Evolutionary conservation across 352 stramenopile genomes (phyloP), one percentile per base, ranked within the genome.

Genomic region (Blastocystis sp.): DNA sequence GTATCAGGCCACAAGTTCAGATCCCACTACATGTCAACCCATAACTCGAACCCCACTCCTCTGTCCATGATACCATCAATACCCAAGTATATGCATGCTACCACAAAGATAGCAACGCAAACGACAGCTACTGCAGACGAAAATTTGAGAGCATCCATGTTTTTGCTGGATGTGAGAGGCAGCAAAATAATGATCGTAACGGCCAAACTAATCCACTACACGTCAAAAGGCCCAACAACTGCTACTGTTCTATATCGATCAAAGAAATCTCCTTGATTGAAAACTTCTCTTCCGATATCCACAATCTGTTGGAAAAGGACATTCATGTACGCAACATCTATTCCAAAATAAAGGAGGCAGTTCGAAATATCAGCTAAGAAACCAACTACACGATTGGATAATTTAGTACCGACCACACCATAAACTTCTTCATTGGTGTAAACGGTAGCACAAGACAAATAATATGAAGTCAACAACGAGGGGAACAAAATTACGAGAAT

Each of bases 311-410:
- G 37, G 50, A 84, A 84, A 15, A 84, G 50, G 9, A 84, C 73
- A 45, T 47, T 84, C 73, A 84, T 84, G 56, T 84, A 84, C 2
- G 73, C 73, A 39, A 84, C 20, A 45, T 84, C 73, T 29, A 84
- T 84, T 66, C 73, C 73, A 29, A 84, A 84, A n/a, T 84, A 47
- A 15, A 84, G 73, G 3, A 84, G 53, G 45, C 64, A n/a, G 6
- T 66, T 50, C 20, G 73, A 68, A 41, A 84, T 50, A 43, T 84
- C 47, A 23, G 73, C 59, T 26, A 84, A 29, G 15, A 45, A 23
- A 53, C 73, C 73, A 64, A 84, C 56, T 69, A 45, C 20, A 23
- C 68, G 64, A 43, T 84, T 84, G 20, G 13, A 84, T 20, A 84
- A 43, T 13, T 64, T 66, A 5, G 50, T 53, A 54, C 73, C 73